A percentile compares a stretch with the other conserved stretches of the same genome.
Conservation (phyloP, 2,329 filamentous ascomycete genomes). For the Neofusicoccum umdonicola region DNA sequence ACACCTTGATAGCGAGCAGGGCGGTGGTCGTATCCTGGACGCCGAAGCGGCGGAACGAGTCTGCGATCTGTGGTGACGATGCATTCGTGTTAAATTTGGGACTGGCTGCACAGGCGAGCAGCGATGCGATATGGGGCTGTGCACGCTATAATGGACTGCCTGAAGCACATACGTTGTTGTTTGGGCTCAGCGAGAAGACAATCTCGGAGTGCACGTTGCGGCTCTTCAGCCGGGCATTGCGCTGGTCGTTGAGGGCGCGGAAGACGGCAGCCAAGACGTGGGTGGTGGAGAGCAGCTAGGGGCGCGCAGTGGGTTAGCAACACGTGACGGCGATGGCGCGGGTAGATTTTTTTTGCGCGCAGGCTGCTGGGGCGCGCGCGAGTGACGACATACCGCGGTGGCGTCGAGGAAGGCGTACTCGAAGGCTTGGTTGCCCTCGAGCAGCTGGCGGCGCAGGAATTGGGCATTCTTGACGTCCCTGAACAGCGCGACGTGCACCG, state of each 20-base stretch:
- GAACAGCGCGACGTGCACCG: slow-evolving; percentile 74
- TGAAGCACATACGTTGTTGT: slow-evolving; percentile 66
- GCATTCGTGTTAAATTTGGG: background rate
- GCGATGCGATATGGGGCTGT: background rate
- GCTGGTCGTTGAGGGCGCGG: slow-evolving; percentile 67
- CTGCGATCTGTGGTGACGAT: slow-evolving; percentile 66
- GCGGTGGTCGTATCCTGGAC: slow-evolving; percentile 67
- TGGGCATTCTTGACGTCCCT: slow-evolving; percentile 71
- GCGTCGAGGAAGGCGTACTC: slow-evolving; percentile 96
- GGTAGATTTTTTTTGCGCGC: too few relatives aligned
- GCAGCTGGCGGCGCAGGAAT: slow-evolving; percentile 77
- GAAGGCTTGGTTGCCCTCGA: slow-evolving; percentile 79
- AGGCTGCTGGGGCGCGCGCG: background rate
- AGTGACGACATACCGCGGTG: slow-evolving; percentile 56
- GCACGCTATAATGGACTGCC: background rate
- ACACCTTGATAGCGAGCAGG: slow-evolving; percentile 80
- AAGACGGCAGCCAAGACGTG: slow-evolving; percentile 76
- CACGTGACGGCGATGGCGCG: background rate
- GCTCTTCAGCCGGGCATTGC: slow-evolving; percentile 65
- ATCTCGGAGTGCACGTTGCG: slow-evolving; percentile 88
- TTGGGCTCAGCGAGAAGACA: slow-evolving; percentile 74
- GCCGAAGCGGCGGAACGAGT: slow-evolving; percentile 86
- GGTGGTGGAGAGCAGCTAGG: slow-evolving; percentile 65
- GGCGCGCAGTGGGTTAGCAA: background rate
- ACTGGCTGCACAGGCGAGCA: background rate